These are phyloP conservation scores for Polyplosphaeria fusca DNA, from an alignment of 495 filamentous ascomycete genomes.

Conservation along the genomic window DNA sequence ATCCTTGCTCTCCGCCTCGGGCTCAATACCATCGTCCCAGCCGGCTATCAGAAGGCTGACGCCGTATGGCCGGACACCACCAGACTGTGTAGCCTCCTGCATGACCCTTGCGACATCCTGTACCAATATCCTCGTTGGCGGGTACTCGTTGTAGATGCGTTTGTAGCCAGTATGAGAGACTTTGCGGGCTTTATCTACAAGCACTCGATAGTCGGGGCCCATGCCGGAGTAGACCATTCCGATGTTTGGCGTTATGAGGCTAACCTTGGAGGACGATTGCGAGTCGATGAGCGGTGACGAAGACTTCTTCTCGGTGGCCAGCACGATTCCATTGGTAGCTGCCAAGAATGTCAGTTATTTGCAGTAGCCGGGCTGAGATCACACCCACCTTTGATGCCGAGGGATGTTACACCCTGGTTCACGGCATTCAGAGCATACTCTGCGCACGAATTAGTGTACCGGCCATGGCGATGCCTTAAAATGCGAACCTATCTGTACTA, in stretches of 20 bases:
- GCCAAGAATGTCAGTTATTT: conserved; percentile 9
- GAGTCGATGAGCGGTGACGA: conserved; percentile 93
- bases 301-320: conserved; percentile 99
- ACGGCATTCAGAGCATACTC: conserved; percentile 99
- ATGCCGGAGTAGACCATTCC: conserved; percentile 99
- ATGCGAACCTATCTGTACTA: conserved; percentile 73
- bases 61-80: conserved; percentile 96
- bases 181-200: conserved; percentile 96
- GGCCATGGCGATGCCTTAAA: conserved; percentile 17
- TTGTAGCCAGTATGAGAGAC: conserved; percentile 99
- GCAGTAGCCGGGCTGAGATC: conserved; percentile 1
- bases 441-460: conserved; percentile 41
- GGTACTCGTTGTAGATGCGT: conserved; percentile 99
- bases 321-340: conserved; percentile 98
- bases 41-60: conserved; percentile 92
- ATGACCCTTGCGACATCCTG: conserved; percentile 97
- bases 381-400: conserved; percentile 88
- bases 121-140: conserved; percentile 94
- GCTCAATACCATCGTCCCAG: conserved; percentile 95
- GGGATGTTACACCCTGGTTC: conserved; percentile 96
- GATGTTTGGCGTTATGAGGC: conserved; percentile 95
- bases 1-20: conserved; percentile 57
- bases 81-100: conserved; percentile 97
- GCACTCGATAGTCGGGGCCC: conserved; percentile 96
- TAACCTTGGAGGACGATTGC: conserved; percentile 93